Base-by-base conservation (phyloP, 208 protist species). In the Acanthamoeba castellanii region DNA sequence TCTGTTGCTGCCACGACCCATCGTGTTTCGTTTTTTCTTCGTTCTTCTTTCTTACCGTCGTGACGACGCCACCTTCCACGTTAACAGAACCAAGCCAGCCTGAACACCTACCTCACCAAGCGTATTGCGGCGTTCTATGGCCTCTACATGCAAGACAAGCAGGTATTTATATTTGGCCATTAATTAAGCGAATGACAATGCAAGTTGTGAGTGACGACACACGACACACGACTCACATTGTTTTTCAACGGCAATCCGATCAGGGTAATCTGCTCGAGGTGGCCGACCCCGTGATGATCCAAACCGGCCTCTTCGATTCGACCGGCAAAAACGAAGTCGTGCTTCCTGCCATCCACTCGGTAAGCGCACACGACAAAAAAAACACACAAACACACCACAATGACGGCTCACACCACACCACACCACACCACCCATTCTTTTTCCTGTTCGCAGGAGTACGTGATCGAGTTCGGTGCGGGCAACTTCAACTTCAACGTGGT, bases 331-430 rank as follows among this genome's bases (percentile, higher is more conserved):
- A 78, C 27, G 70, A 78, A 42, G 70, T 78, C 14, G n/a, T 78
- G 22, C 70, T 78, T 30, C 70, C 70, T 11, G 70, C 70, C 70
- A 78, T 78, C 70, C 70, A 78, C 70, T 78, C 70, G 30, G 70
- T 72, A 72, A 9, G n/a, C 66, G 0, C 30, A 27, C 66, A 8
- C n/a, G n/a, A n/a, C n/a, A n/a, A n/a, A n/a, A n/a, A n/a, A n/a
- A n/a, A n/a, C n/a, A n/a, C n/a, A 55, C 30, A n/a, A 1, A 0
- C 61, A 7, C 27, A 27, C 61, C 66, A 20, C n/a, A 72, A n/a
- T 37, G 66, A 3, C 3, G 16, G 64, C 7, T 32, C 66, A 16
- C n/a, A 1, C 11, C 30, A 16, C 22, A 2, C n/a, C n/a, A n/a
- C n/a, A n/a, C 22, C n/a, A 72, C 66, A 27, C 7, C 9, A 16